Evolutionary conservation across 2,329 filamentous ascomycete species (phyloP), one percentile per base, ranked within the genome.

Genomic region (Stemphylium lycopersici): DNA sequence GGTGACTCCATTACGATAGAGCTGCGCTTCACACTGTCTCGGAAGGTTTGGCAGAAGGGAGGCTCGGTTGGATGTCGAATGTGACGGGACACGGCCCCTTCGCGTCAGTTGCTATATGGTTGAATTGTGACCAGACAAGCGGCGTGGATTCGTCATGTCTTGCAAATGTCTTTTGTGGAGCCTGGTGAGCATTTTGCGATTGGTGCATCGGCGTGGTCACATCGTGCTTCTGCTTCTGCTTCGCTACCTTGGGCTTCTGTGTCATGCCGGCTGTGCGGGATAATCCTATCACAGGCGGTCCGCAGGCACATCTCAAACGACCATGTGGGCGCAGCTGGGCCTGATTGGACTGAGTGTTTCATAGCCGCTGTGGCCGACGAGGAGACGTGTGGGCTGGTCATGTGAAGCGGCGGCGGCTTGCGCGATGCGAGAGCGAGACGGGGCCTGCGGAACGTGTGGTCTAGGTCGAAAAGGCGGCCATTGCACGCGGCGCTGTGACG

Each of bases 321-420:
- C 44, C 54, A 56, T 58, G 58, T 63, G 64, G 48, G 53, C 32
- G 55, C 51, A 8, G 39, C 16, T 20, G 34, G 39, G 47, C 42
- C 12, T 63, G 63, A 70, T 72, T 72, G 69, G 69, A 42, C 42
- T 54, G 7, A 47, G 54, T 69, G 69, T 72, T 71, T 70, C 51
- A 39, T 67, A 71, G 59, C 59, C 69, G 67, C 69, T 56, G 59
- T 48, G 54, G 50, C 43, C 55, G 58, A 56, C 58, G 48, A 53
- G 47, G 38, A 36, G 33, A 34, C 51, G 43, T 59, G 51, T 58
- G 58, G 61, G 60, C 58, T 61, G 56, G 62, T 44, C 47, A 50
- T 66, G 53, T 56, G 54, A 41, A 49, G 54, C 53, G 47, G 34
- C 42, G 42, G 42, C 53, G 53, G 54, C 54, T 56, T 53, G 62